Base-by-base conservation (phyloP, 345 rosid species). In the Gossypioides kirkii region DNA sequence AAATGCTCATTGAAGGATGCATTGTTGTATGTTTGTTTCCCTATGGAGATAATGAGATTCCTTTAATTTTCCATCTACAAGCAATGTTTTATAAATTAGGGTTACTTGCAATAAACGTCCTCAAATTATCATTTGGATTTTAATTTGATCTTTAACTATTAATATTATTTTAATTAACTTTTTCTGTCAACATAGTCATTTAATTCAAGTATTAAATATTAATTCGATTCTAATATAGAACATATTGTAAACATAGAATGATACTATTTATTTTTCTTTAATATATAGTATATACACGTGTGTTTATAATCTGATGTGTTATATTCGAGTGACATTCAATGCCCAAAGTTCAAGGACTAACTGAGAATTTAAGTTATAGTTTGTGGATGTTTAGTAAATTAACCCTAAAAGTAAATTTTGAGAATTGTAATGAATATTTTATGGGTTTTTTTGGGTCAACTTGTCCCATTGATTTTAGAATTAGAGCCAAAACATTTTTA, bases 271-370 rank as follows among this genome's bases (percentile, higher is more conserved):
- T 61, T 32, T 26, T 25, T 16, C 7, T 36, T 10, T 11, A 36
- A 7, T 20, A 62, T 77, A 50, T 68, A 45, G 0, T 12, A 45
- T 49, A 42, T 69, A 70, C 14, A 67, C 71, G 73, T 69, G 52
- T 74, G 78, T 69, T 74, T 32, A 66, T 16, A 61, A 52, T 10
- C 38, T 59, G 17, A 66, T 76, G 78, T 78, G 69, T 58, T 74
- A 61, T 18, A 28, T 72, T 10, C 5, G 6, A 5, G 38, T 6
- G 6, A 5, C 38, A 5, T 32, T 32, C 7, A 32, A 32, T 32
- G 7, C 38, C 38, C 7, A 32, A 32, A 5, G 1, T 32, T 32
- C 5, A 6, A 32, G 38, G 38, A 32, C 7, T 5, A 32, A 5
- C 0, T 1, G 7, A 32, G 38, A 32, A 32, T 4, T 32, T 32